A percentile compares a stretch with the other conserved stretches of the same genome.
These are phyloP conservation scores for Diaporthe citri DNA, from an alignment of 2,329 filamentous ascomycete species.

Conservation along the genomic window DNA sequence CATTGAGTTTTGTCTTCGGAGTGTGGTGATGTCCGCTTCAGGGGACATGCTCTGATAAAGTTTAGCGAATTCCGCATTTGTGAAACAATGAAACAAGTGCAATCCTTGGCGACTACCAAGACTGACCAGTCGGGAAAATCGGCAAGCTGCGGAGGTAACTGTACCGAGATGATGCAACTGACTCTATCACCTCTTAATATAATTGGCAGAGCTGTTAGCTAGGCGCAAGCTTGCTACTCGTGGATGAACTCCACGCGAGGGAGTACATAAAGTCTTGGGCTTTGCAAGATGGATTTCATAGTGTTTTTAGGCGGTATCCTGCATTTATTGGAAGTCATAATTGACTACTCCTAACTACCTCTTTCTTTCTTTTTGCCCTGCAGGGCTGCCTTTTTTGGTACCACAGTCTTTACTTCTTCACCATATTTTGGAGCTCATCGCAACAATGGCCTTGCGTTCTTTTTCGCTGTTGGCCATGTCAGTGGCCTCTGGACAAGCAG, in stretches of 20 bases:
- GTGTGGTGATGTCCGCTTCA: conserved; percentile 12
- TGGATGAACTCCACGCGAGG: not conserved
- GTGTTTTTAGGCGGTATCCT: not conserved
- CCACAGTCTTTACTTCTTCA: conserved; percentile 9
- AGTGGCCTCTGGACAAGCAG: conserved; percentile 43
- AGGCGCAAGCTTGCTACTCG: not conserved
- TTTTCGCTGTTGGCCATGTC: conserved; percentile 43
- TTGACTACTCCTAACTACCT: not conserved
- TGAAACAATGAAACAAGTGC: conserved; percentile 19
- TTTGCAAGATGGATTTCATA: not conserved
- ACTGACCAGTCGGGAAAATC: conserved; percentile 17
- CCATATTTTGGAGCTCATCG: not conserved
- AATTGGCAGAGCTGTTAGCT: not conserved
- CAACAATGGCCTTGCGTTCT: not conserved
- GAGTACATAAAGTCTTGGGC: not conserved
- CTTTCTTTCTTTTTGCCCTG: not conserved
- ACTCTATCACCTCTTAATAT: conserved; percentile 21
- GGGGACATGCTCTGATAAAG: conserved; percentile 14
- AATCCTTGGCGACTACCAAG: conserved; percentile 27
- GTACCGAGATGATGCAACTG: conserved; percentile 28
- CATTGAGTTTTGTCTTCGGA: not conserved
- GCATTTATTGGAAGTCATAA: not conserved
- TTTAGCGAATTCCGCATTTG: conserved; percentile 23
- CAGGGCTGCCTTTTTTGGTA: not conserved
- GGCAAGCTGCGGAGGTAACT: conserved; percentile 20